Evolutionary conservation across 371 early-diverging fungal genomes (phyloP).

Genomic region (Gilbertella persicaria): DNA sequence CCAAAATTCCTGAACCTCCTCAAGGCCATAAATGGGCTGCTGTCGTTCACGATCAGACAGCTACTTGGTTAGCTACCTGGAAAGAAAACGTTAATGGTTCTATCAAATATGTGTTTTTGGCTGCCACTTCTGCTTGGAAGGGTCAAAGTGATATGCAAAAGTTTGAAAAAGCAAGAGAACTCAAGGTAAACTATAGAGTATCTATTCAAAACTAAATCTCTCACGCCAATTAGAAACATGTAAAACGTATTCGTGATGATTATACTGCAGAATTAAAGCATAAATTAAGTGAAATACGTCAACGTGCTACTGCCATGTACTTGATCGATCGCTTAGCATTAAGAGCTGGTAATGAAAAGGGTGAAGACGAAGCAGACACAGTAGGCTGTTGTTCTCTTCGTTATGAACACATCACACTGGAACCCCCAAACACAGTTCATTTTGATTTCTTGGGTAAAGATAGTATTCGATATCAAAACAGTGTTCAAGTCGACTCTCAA

Average conservation of each 20-base stretch:
- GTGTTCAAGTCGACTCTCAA: conserved; percentile 81
- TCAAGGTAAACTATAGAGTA: conserved; percentile 61
- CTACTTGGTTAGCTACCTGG: conserved; percentile 98
- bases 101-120: conserved; percentile 93
- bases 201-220: not conserved
- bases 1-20: conserved; percentile 83
- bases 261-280: conserved; percentile 81
- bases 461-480: conserved; percentile 92
- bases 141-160: conserved; percentile 95
- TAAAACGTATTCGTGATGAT: conserved; percentile 74
- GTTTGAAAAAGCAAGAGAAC: conserved; percentile 92
- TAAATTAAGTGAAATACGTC: conserved; percentile 77
- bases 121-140: conserved; percentile 91
- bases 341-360: conserved; percentile 98
- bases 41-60: conserved; percentile 87
- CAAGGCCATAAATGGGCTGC: conserved; percentile 89
- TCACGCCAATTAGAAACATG: conserved; percentile 52
- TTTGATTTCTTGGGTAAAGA: conserved; percentile 99
- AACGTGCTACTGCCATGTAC: conserved; percentile 94
- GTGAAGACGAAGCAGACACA: conserved; percentile 97
- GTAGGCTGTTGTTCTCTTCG: conserved; percentile 98
- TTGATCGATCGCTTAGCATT: conserved; percentile 94
- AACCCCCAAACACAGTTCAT: conserved; percentile 73
- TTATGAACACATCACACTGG: conserved; percentile 87
- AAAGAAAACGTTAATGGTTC: conserved; percentile 93